Evolutionary conservation across 208 protist genomes (phyloP), one percentile per base, ranked within the genome.

Genomic region (Crithidia brevicula): DNA sequence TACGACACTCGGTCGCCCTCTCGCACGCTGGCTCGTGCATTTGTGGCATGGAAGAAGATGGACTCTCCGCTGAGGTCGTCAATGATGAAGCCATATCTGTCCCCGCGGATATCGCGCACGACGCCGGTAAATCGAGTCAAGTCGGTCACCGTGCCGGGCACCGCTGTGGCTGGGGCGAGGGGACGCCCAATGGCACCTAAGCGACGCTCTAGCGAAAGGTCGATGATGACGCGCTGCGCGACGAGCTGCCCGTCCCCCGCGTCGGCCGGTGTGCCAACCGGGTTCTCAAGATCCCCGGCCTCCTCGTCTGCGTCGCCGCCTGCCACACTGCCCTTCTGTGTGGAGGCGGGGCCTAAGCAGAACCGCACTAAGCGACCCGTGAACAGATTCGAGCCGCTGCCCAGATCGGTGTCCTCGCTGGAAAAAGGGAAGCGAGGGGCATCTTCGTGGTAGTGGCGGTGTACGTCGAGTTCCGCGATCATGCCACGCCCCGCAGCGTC

Each of bases 31-130:
- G 43, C 23, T 13, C 33, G 49, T 13, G 61, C 60, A 67, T 89
- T 84, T 30, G 59, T 72, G 53, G 79, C 22, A 67, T 95, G 89
- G 36, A 95, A 95, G 70, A 95, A 92, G 38, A 95, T 81, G 28
- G 84, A 92, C 45, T 89, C 82, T 0, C 89, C 86, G 11, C 70
- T 81, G 47, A 82, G 62, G 61, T 89, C 83, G 50, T 92, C 75
- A 0, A 79, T 51, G 40, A 95, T 73, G 66, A 95, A 95, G 42
- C 86, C 86, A 66, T 83, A 95, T 11, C 72, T 62, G 16, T 40
- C 67, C 7, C 63, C 66, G 23, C 76, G 67, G 33, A 83, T 43
- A 18, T 92, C 81, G 5, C 89, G 78, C 53, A 94, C 79, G 13
- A 75, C 68, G 7, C 89, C 89, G 59, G 34, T 47, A 38, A 78